Conservation (phyloP, 805 yeast species). For the Brettanomyces bruxellensis region DNA sequence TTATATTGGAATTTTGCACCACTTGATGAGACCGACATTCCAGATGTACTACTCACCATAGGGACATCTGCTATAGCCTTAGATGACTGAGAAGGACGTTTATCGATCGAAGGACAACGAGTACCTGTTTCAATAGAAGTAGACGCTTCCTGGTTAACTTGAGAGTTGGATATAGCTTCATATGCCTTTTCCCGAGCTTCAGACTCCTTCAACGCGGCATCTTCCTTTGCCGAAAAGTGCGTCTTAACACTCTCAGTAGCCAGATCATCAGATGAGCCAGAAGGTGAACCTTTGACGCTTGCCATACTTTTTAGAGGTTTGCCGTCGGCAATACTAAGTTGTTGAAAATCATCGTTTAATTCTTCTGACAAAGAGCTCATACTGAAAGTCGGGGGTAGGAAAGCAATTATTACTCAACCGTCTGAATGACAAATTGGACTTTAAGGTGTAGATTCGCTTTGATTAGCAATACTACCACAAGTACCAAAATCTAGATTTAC, state of each 20-base stretch:
- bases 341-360: too few species aligned
- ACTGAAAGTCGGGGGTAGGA: too few species aligned
- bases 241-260: conserved; percentile 21
- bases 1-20: conserved; percentile 17
- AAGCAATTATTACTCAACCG: too few species aligned
- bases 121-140: conserved; percentile 4
- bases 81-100: conserved; percentile 27
- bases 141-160: conserved; percentile 13
- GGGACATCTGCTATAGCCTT: background rate
- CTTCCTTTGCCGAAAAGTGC: conserved; percentile 60
- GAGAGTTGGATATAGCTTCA: conserved; percentile 28
- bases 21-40: background rate
- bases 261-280: background rate
- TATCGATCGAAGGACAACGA: conserved; percentile 18
- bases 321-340: too few species aligned
- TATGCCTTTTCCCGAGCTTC: conserved; percentile 59
- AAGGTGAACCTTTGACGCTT: too few species aligned
- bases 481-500: too few species aligned
- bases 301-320: too few species aligned
- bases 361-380: too few species aligned
- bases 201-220: conserved; percentile 51
- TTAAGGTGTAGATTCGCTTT: too few species aligned
- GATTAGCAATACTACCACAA: too few species aligned
- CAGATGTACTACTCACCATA: background rate
- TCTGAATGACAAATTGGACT: too few species aligned